phyloP scores from a whole-genome alignment of 768 basidiomycete genomes.

The Paxillus involutus region DNA sequence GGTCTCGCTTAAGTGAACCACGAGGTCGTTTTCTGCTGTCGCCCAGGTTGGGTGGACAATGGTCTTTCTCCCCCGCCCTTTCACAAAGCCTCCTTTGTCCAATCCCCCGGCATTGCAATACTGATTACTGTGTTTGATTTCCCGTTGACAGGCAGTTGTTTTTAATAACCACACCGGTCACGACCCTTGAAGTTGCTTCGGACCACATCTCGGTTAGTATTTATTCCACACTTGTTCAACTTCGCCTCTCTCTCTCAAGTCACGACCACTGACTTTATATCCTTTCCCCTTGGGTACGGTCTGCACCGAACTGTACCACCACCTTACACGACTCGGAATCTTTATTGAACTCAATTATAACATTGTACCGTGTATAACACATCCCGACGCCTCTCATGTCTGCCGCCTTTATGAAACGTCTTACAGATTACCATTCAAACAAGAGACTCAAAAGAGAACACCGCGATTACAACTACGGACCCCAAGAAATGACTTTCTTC shows the following conservation, averaged over 20 bases:
- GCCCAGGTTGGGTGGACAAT: slow-evolving; percentile 27
- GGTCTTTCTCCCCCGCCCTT: not conserved
- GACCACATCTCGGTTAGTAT: slow-evolving; percentile 27
- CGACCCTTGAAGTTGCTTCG: slow-evolving; percentile 19
- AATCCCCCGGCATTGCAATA: slow-evolving; percentile 5
- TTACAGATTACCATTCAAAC: slow-evolving; percentile 40
- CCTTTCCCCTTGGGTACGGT: not conserved
- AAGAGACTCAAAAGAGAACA: slow-evolving; percentile 47
- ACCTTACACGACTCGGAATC: slow-evolving; percentile 13
- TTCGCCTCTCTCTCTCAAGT: slow-evolving; percentile 7
- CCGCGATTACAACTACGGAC: slow-evolving; percentile 24
- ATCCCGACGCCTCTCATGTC: slow-evolving; percentile 27
- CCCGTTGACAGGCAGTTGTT: slow-evolving; percentile 20
- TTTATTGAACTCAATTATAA: slow-evolving; percentile 20
- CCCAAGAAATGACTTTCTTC: slow-evolving; percentile 57
- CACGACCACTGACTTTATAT: slow-evolving; percentile 13
- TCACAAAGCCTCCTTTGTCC: slow-evolving; percentile 13
- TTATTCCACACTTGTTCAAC: slow-evolving; percentile 23
- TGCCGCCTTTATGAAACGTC: slow-evolving; percentile 35
- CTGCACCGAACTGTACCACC: no score
- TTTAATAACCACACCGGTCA: slow-evolving; percentile 17
- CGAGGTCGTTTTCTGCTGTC: slow-evolving; percentile 17
- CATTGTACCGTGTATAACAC: slow-evolving; percentile 9
- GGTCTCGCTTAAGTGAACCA: slow-evolving; percentile 21
- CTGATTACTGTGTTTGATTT: slow-evolving; percentile 18